Conservation (phyloP, 305 asterid genomes). For the Stenogyne calaminthoides region DNA sequence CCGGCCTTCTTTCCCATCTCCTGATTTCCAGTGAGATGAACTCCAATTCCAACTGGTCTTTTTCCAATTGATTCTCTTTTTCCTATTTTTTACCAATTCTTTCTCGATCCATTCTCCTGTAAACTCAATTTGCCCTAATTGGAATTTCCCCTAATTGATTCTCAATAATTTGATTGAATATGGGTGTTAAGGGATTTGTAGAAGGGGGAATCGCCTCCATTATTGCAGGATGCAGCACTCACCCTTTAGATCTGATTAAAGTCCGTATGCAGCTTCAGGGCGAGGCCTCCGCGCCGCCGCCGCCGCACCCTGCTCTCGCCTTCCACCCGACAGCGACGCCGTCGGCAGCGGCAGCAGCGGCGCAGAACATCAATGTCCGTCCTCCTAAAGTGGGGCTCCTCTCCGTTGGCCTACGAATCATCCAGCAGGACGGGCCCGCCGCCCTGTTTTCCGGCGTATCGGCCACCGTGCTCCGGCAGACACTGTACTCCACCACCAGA, state of each 20-base stretch:
- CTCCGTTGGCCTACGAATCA: slow-evolving; percentile 59
- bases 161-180: slow-evolving; percentile 6
- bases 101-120: neutral
- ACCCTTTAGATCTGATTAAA: slow-evolving; percentile 80
- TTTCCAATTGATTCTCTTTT: neutral
- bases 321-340: slow-evolving; percentile 36
- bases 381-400: slow-evolving; percentile 63
- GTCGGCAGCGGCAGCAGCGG: slow-evolving; percentile 20
- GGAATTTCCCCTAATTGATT: too few species aligned
- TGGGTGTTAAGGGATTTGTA: slow-evolving; percentile 87
- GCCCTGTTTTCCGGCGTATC: slow-evolving; percentile 93
- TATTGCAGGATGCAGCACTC: slow-evolving; percentile 88
- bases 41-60: slow-evolving; percentile 66
- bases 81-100: too few species aligned
- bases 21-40: slow-evolving; percentile 93
- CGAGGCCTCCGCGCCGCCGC: slow-evolving; percentile 48
- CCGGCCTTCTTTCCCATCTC: slow-evolving; percentile 84
- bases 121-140: neutral
- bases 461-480: slow-evolving; percentile 95
- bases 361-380: slow-evolving; percentile 40
- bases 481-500: slow-evolving; percentile 84
- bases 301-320: slow-evolving; percentile 64
- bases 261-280: slow-evolving; percentile 98
- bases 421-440: slow-evolving; percentile 71
- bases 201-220: slow-evolving; percentile 96